phyloP scores from a whole-genome alignment of 192 early-diverging fungal species.

The Linnemannia elongata region DNA sequence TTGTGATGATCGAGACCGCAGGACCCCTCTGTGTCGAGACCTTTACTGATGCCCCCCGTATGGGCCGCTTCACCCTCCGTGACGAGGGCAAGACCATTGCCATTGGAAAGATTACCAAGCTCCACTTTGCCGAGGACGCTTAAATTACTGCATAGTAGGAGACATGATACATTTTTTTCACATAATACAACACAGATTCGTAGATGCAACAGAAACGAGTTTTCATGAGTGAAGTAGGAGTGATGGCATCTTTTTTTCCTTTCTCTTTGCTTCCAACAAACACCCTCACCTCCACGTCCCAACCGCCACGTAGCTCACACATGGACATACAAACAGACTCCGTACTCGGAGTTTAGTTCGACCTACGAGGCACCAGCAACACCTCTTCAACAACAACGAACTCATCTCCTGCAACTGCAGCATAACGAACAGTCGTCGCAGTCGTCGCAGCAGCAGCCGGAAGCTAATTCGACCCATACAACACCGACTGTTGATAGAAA shows the following conservation, averaged over 20 bases:
- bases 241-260: background rate
- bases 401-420: too few species aligned
- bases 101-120: slow-evolving; percentile 94
- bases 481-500: too few species aligned
- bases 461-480: too few species aligned
- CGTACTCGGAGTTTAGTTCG: too few species aligned
- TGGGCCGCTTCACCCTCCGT: slow-evolving; percentile 98
- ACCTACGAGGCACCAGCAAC: too few species aligned
- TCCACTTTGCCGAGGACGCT: slow-evolving; percentile 51
- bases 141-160: slow-evolving; percentile 11
- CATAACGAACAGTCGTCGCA: too few species aligned
- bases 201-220: background rate
- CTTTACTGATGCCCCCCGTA: slow-evolving; percentile 87
- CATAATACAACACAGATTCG: slow-evolving; percentile 4
- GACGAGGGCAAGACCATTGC: slow-evolving; percentile 97
- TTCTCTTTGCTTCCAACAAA: too few species aligned
- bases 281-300: too few species aligned
- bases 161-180: background rate
- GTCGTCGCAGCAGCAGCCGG: too few species aligned
- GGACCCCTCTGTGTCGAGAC: slow-evolving; percentile 89
- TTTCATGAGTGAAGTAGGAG: background rate
- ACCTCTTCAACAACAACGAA: too few species aligned
- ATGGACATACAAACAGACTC: too few species aligned
- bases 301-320: too few species aligned
- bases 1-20: slow-evolving; percentile 85